phyloP scores from a whole-genome alignment of 768 basidiomycete genomes.

The Cystofilobasidium ferigula region DNA sequence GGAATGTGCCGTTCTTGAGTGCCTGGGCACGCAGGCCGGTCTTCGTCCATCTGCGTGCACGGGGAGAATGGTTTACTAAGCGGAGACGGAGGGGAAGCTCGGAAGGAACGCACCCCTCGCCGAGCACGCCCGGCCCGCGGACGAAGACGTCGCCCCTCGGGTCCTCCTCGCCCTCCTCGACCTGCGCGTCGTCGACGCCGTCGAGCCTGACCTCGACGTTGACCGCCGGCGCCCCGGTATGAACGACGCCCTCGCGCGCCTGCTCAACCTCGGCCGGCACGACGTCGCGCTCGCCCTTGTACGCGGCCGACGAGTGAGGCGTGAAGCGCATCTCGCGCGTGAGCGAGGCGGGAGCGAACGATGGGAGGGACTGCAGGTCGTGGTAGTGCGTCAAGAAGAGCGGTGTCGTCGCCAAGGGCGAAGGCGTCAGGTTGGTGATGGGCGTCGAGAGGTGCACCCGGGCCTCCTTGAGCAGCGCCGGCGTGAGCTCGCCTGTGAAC shows the following conservation, averaged over 20 bases:
- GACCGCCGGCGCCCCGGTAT: constrained; percentile 51
- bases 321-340: constrained; percentile 36
- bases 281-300: background rate
- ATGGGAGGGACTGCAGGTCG: constrained; percentile 63
- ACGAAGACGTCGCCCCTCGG: constrained; percentile 16
- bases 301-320: background rate
- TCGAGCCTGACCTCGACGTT: constrained; percentile 76
- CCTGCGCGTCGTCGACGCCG: constrained; percentile 52
- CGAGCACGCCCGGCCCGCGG: constrained; percentile 17
- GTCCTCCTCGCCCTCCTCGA: constrained; percentile 47
- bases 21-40: constrained; percentile 7
- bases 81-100: background rate
- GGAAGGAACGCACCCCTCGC: constrained; percentile 8
- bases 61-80: too few relatives aligned
- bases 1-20: constrained; percentile 20
- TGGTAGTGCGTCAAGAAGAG: constrained; percentile 70
- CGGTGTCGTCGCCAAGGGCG: constrained; percentile 56
- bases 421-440: constrained; percentile 23
- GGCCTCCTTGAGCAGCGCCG: constrained; percentile 56
- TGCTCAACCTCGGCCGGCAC: background rate
- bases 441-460: constrained; percentile 42
- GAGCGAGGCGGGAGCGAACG: constrained; percentile 29
- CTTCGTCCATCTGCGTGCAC: constrained; percentile 1
- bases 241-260: constrained; percentile 46
- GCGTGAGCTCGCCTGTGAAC: constrained; percentile 48